Conservation (phyloP, 148 eudicot genomes). For the Camellia lanceoleosa region DNA sequence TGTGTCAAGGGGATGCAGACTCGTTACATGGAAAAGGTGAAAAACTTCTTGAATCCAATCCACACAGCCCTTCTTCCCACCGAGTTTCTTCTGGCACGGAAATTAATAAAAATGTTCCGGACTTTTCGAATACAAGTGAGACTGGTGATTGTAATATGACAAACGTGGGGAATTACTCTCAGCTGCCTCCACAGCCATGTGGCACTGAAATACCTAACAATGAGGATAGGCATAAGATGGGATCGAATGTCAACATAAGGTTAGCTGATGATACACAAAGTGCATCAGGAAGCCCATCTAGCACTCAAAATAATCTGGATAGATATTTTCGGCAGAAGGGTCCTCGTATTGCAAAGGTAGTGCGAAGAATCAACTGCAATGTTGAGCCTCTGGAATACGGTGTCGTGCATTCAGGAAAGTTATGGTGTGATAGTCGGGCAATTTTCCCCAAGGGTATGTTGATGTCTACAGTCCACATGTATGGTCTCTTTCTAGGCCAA, state of each 20-base stretch:
- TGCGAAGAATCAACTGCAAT: conserved; percentile 74
- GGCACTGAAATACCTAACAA: conserved; percentile 29
- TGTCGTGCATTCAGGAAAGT: conserved; percentile 54
- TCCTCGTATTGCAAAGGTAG: conserved; percentile 90
- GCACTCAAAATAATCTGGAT: conserved; percentile 57
- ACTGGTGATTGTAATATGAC: conserved; percentile 29
- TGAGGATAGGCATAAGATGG: conserved; percentile 34
- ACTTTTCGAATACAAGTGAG: conserved; percentile 28
- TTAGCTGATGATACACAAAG: conserved; percentile 36
- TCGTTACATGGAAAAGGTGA: conserved; percentile 32
- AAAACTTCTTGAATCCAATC: conserved; percentile 26
- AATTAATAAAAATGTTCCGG: conserved; percentile 31
- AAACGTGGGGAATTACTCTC: conserved; percentile 18
- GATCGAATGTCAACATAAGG: conserved; percentile 30
- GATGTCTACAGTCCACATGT: conserved; percentile 1
- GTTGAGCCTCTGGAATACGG: conserved; percentile 79
- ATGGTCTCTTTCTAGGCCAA: not conserved
- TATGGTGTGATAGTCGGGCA: conserved; percentile 78
- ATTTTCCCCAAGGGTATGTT: conserved; percentile 87
- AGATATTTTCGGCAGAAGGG: conserved; percentile 67
- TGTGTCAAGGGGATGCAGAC: conserved; percentile 35
- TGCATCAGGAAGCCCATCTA: conserved; percentile 51
- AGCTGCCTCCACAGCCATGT: conserved; percentile 14
- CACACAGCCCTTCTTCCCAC: conserved; percentile 28
- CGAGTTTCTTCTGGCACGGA: conserved; percentile 30